Percentiles rank a stretch among this genome's conserved stretches.
phyloP scores from a whole-genome alignment of 2,329 filamentous ascomycete species.

The Torrubiella hemipterigena region DNA sequence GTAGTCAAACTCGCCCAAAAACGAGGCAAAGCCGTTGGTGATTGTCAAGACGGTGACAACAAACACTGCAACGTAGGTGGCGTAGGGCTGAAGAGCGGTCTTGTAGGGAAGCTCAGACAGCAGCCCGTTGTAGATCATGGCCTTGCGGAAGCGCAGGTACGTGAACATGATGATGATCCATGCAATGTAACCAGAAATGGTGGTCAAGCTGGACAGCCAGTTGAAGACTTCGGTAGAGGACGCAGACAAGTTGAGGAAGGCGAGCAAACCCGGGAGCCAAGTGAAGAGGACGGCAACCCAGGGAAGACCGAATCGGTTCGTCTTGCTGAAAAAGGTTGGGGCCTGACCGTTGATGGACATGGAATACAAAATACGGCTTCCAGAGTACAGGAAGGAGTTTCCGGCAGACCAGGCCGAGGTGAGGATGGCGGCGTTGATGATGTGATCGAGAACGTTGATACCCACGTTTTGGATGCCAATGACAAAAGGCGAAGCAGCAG shows the following conservation, averaged over 20 bases:
- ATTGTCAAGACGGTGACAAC: constrained; percentile 51
- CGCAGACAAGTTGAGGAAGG: constrained; percentile 57
- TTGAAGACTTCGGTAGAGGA: constrained; percentile 52
- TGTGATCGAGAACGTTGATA: constrained; percentile 50
- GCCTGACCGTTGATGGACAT: constrained; percentile 57
- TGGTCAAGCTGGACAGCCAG: constrained; percentile 63
- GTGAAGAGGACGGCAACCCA: constrained; percentile 40
- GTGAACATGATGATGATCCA: constrained; percentile 48
- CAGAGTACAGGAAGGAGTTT: constrained; percentile 53
- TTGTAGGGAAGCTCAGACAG: constrained; percentile 37
- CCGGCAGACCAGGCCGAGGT: constrained; percentile 53
- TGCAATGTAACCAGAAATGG: constrained; percentile 46
- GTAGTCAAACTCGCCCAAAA: constrained; percentile 53
- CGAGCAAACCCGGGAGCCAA: constrained; percentile 49
- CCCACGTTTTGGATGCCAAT: constrained; percentile 55
- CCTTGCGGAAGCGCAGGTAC: constrained; percentile 47
- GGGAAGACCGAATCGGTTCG: constrained; percentile 50
- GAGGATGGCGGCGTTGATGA: constrained; percentile 58
- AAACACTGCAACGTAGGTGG: constrained; percentile 46
- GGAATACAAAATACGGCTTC: constrained; percentile 58
- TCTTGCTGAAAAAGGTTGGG: constrained; percentile 46
- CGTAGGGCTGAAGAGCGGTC: constrained; percentile 47
- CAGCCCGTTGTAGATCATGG: constrained; percentile 40
- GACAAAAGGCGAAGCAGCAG: constrained; percentile 50
- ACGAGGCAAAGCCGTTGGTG: constrained; percentile 66